These are phyloP conservation scores for Microstegium vimineum DNA, from an alignment of 176 grass and related monocot genomes.

Conservation along the genomic window DNA sequence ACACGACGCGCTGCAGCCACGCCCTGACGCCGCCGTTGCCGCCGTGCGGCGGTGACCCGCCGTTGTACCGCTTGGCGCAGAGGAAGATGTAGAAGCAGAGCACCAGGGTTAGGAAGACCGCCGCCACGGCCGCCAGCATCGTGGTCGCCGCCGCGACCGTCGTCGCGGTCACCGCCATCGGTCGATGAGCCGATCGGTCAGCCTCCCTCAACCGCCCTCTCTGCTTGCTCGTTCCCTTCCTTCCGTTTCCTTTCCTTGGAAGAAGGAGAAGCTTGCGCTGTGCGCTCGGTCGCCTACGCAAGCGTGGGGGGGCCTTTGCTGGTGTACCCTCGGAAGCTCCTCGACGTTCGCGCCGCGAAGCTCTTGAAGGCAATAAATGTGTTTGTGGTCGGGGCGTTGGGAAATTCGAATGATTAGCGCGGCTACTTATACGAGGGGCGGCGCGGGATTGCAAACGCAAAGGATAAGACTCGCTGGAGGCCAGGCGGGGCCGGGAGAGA, in stretches of 20 bases:
- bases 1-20: conserved; percentile 16
- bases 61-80: conserved; percentile 46
- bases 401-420: conserved; percentile 32
- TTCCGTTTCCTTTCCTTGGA: not conserved
- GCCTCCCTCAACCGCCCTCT: not conserved
- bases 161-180: conserved; percentile 53
- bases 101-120: conserved; percentile 56
- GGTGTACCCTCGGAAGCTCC: not conserved
- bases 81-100: conserved; percentile 68
- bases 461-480: conserved; percentile 13
- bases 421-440: conserved; percentile 41
- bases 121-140: conserved; percentile 42
- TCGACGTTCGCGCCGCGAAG: not conserved
- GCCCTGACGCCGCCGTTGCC: not conserved
- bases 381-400: not conserved
- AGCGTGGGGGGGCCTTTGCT: not conserved
- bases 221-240: not conserved
- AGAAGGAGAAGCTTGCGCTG: not conserved
- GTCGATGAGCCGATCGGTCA: not conserved
- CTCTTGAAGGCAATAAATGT: conserved; percentile 1
- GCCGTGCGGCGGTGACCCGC: not conserved
- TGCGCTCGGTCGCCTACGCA: not conserved
- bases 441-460: not conserved
- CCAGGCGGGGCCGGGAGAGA: not conserved
- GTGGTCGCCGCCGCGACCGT: conserved; percentile 45